phyloP scores from a whole-genome alignment of 2,329 filamentous ascomycete genomes.

The Botrytis fabae region DNA sequence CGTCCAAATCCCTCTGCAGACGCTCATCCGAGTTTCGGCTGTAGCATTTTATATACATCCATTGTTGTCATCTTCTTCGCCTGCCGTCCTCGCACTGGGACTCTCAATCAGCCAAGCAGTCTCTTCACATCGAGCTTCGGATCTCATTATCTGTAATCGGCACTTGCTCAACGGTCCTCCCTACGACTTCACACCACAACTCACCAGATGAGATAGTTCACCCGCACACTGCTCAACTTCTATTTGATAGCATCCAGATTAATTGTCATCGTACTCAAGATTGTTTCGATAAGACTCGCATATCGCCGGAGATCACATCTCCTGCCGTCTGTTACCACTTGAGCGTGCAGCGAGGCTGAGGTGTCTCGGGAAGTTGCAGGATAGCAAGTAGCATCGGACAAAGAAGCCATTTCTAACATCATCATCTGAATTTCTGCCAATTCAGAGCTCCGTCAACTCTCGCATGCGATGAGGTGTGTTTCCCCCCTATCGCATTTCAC shows the following conservation, averaged over 20 bases:
- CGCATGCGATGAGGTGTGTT: slow-evolving; percentile 21
- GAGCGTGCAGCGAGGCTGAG: slow-evolving; percentile 35
- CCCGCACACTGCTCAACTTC: not conserved
- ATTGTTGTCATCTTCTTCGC: not conserved
- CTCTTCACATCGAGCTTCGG: not conserved
- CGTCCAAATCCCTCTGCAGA: not conserved
- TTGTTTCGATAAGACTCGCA: slow-evolving; percentile 10
- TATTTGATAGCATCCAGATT: not conserved
- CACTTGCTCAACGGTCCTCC: not conserved
- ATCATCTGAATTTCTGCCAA: not conserved
- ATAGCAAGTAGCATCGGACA: slow-evolving; percentile 23
- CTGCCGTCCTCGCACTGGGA: not conserved
- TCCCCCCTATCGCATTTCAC: slow-evolving; percentile 10
- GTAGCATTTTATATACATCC: not conserved
- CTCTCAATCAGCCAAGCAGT: not conserved
- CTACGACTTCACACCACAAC: not conserved
- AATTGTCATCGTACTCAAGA: not conserved
- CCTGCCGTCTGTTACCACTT: not conserved
- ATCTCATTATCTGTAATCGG: slow-evolving; percentile 12
- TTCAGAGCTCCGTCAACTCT: slow-evolving; percentile 12
- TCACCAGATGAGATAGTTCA: slow-evolving; percentile 1
- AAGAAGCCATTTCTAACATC: slow-evolving; percentile 22
- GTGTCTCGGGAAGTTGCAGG: slow-evolving; percentile 37
- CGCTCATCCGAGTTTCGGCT: not conserved
- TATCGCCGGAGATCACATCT: not conserved